These are phyloP conservation scores for Kluyveromyces nonfermentans DNA, from an alignment of 805 yeast genomes.

Conservation along the genomic window DNA sequence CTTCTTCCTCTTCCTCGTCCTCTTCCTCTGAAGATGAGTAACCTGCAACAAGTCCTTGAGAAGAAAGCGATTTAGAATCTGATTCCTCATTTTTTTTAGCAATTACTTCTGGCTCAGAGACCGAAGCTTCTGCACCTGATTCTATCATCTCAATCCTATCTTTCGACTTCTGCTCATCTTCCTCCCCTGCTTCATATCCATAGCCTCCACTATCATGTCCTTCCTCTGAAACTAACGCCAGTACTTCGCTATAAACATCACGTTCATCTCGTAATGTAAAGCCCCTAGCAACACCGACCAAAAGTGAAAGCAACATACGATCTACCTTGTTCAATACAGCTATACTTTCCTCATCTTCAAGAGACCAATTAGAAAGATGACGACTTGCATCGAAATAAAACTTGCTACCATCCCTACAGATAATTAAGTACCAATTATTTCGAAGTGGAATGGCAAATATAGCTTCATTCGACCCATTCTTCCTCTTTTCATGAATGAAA, in stretches of 20 bases:
- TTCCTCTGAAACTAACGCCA: slow-evolving; percentile 1
- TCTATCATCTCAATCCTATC: neutral
- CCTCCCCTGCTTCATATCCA: slow-evolving; percentile 7
- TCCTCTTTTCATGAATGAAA: slow-evolving; percentile 4
- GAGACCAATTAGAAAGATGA: slow-evolving; percentile 29
- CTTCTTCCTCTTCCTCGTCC: slow-evolving; percentile 9
- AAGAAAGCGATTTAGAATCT: neutral
- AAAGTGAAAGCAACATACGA: slow-evolving; percentile 16
- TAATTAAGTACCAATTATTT: slow-evolving; percentile 35
- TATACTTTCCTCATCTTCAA: slow-evolving; percentile 27
- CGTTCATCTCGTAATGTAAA: slow-evolving; percentile 2
- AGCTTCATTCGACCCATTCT: slow-evolving; percentile 7
- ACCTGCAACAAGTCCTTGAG: slow-evolving; percentile 10
- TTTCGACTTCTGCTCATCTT: neutral
- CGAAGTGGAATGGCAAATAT: slow-evolving; percentile 13
- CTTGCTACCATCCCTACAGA: slow-evolving; percentile 34
- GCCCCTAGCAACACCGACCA: slow-evolving; percentile 21
- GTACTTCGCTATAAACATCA: slow-evolving; percentile 3
- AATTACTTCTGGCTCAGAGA: slow-evolving; percentile 3
- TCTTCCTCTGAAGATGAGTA: slow-evolving; percentile 16
- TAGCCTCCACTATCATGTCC: slow-evolving; percentile 14
- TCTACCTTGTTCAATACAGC: slow-evolving; percentile 23
- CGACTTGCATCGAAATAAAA: slow-evolving; percentile 31
- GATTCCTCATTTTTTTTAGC: slow-evolving; percentile 2
- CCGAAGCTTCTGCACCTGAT: neutral